Conservation (phyloP, 2,329 filamentous ascomycete genomes). For the Pseudogymnoascus pannorum region DNA sequence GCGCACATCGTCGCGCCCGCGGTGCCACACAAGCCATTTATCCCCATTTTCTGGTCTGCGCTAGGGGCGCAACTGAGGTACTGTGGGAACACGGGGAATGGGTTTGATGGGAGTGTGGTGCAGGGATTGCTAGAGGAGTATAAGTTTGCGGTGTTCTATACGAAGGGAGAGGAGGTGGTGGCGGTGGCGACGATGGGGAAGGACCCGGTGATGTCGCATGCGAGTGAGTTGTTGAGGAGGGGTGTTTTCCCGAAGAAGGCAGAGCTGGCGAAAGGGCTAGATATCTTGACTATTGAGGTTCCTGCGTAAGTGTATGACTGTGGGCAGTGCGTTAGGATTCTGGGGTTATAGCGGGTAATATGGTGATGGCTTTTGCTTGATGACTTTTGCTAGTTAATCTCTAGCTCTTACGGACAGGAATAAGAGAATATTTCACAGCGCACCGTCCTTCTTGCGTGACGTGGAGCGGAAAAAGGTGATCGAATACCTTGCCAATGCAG, state of each 20-base stretch:
- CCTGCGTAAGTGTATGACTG: conserved; percentile 16
- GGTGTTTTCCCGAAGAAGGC: conserved; percentile 78
- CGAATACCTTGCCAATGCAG: background rate
- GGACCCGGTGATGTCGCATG: conserved; percentile 80
- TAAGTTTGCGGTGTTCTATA: conserved; percentile 87
- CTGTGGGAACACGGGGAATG: conserved; percentile 76
- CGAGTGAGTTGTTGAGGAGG: conserved; percentile 75
- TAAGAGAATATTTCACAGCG: background rate
- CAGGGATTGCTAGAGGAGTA: conserved; percentile 68
- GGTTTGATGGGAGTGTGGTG: conserved; percentile 80
- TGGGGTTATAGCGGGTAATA: background rate
- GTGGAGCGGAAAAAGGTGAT: background rate
- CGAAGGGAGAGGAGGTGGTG: conserved; percentile 75
- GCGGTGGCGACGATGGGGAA: conserved; percentile 86
- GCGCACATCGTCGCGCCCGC: conserved; percentile 64
- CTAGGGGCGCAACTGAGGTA: conserved; percentile 84
- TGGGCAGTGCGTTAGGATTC: background rate
- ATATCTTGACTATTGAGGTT: conserved; percentile 24
- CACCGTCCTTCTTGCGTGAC: background rate
- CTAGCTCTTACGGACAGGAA: background rate
- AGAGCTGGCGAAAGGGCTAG: conserved; percentile 58
- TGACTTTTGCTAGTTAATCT: background rate
- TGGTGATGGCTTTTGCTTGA: too few species aligned
- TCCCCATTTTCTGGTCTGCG: conserved; percentile 95
- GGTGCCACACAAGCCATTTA: conserved; percentile 62